Conservation (phyloP, 768 basidiomycete species). For the Coprinopsis sp. region DNA sequence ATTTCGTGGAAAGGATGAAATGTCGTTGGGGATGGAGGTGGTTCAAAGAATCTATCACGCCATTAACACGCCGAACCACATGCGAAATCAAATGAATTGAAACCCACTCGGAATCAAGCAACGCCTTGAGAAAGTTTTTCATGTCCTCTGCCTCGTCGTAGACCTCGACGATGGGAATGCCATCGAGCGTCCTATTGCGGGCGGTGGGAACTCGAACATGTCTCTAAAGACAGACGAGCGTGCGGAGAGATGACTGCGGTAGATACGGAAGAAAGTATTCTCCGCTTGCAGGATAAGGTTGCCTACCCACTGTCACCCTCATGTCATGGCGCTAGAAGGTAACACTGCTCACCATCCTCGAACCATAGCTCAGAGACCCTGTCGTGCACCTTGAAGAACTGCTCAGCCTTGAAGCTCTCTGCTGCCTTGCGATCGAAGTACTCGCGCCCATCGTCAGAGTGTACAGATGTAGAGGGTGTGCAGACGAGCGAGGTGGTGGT, state of each 20-base stretch:
- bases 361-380: constrained; percentile 25
- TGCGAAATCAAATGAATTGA: not conserved
- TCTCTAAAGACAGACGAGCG: constrained; percentile 34
- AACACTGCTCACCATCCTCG: constrained; percentile 39
- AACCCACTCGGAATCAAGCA: constrained; percentile 32
- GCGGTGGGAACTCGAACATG: constrained; percentile 36
- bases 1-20: constrained; percentile 44
- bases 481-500: no score
- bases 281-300: constrained; percentile 35
- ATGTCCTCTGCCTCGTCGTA: constrained; percentile 32
- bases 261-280: constrained; percentile 30
- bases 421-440: no score
- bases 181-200: constrained; percentile 24
- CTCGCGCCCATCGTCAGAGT: no score
- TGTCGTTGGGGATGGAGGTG: constrained; percentile 17
- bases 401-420: no score
- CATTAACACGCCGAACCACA: not conserved
- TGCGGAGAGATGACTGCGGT: constrained; percentile 30
- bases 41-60: constrained; percentile 34
- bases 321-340: no score
- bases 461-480: no score
- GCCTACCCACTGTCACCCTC: no score
- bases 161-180: constrained; percentile 29
- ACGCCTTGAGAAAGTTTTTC: constrained; percentile 28
- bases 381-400: no score